Evolutionary conservation across 257 asterid genomes (phyloP), one percentile per base, ranked within the genome.

Genomic region (Striga asiatica): DNA sequence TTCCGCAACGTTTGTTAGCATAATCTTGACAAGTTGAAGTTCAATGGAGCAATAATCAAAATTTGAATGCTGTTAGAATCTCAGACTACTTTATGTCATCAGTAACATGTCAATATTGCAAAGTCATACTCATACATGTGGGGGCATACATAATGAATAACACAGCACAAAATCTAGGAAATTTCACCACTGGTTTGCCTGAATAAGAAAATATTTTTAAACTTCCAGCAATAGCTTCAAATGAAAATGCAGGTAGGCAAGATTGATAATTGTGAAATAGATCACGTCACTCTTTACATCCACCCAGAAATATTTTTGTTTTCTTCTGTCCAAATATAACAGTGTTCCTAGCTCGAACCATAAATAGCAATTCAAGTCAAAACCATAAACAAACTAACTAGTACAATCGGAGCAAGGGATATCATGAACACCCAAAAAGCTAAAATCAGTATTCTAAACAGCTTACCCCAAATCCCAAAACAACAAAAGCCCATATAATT

Each of bases 391-490:
- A 42, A 22, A 51, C 25, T 25, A 14, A 37, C 43, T 25, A 57
- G 16, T 54, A 45, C 39, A 52, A 22, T 28, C 13, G 22, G 13
- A 6, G 49, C 42, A 57, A 54, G 29, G 11, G 28, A 34, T 4
- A 41, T 41, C 22, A 41, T 4, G 48, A 41, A 16, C 48, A 16
- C 5, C 6, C 48, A 12, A 41, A 2, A 8, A 18, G 14, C 25
- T 19, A 21, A 43, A 19, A 27, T 7, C 27, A 8, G 2, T 7
- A 2, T 2, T 7, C 42, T 13, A 51, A 66, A 41, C 41, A 19
- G 2, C 31, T 58, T 53, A 23, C 68, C 52, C 57, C 29, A 55
- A 61, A 43, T 32, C 32, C 24, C 60, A 23, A 17, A 35, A 38
- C 53, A 56, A 46, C 18, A 35, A 47, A 34, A 22, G 2, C 51